Percentiles rank a stretch among this genome's conserved stretches.
Evolutionary conservation across 352 stramenopile genomes (phyloP).

Genomic region (Phytophthora citrophthora): DNA sequence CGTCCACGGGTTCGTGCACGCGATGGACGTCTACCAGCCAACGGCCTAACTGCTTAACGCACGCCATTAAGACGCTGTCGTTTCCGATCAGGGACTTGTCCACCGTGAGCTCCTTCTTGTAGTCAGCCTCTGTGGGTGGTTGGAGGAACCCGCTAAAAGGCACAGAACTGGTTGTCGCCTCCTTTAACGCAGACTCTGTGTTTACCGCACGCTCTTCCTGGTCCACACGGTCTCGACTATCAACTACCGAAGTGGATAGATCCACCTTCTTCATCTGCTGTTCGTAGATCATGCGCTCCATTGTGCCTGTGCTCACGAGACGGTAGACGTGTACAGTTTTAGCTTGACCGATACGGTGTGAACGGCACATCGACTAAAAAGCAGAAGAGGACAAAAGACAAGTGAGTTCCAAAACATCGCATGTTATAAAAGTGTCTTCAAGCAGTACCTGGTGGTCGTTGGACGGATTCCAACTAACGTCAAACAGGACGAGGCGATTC

Average conservation of each 20-base stretch:
- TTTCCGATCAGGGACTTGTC: conserved; percentile 46
- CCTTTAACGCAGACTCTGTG: neutral
- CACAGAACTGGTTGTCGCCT: conserved; percentile 14
- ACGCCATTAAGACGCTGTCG: conserved; percentile 68
- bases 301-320: conserved; percentile 92
- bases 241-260: conserved; percentile 77
- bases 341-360: conserved; percentile 88
- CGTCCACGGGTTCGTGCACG: conserved; percentile 43
- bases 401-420: conserved; percentile 3
- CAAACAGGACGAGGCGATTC: conserved; percentile 91
- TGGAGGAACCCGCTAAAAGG: conserved; percentile 70
- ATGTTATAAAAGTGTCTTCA: neutral
- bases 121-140: conserved; percentile 42
- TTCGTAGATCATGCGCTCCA: conserved; percentile 93
- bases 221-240: conserved; percentile 42
- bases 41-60: conserved; percentile 54
- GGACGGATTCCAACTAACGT: conserved; percentile 93
- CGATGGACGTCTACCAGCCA: conserved; percentile 65
- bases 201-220: conserved; percentile 3
- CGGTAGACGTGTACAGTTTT: conserved; percentile 93
- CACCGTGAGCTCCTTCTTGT: conserved; percentile 34
- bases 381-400: conserved; percentile 6
- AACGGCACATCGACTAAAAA: conserved; percentile 91
- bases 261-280: conserved; percentile 91
- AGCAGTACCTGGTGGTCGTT: conserved; percentile 84